Conservation (phyloP, 495 filamentous ascomycete species). For the Penicillium parvum region DNA sequence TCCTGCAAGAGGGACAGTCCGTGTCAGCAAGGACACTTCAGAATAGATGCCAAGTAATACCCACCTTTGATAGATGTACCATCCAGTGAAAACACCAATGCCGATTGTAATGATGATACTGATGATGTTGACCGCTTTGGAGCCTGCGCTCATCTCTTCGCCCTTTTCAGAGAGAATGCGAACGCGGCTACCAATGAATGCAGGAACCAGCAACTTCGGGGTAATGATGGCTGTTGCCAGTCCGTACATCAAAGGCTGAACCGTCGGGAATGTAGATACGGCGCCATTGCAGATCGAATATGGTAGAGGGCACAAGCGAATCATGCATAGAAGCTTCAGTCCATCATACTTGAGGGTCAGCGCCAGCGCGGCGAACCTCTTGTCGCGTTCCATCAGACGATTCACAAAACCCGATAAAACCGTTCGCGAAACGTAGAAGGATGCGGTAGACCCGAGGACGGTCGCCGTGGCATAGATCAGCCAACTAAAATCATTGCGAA, state of each 20-base stretch:
- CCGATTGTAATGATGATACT: constrained; percentile 68
- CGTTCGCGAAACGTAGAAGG: constrained; percentile 75
- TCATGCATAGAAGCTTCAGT: constrained; percentile 84
- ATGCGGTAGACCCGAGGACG: constrained; percentile 66
- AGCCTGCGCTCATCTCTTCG: constrained; percentile 50
- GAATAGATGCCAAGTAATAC: neutral
- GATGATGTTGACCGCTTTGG: constrained; percentile 69
- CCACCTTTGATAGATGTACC: constrained; percentile 75
- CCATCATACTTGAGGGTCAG: constrained; percentile 76
- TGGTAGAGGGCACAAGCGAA: constrained; percentile 88
- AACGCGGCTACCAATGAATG: constrained; percentile 82
- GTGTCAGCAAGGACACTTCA: constrained; percentile 1
- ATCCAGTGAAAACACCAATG: constrained; percentile 71
- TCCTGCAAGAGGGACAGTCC: constrained; percentile 38
- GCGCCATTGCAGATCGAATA: constrained; percentile 94
- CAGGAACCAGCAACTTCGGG: constrained; percentile 85
- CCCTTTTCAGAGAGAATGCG: constrained; percentile 62
- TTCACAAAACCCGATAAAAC: constrained; percentile 74
- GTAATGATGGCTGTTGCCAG: constrained; percentile 71
- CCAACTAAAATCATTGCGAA: constrained; percentile 51
- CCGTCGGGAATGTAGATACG: constrained; percentile 86
- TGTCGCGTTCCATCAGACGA: constrained; percentile 73
- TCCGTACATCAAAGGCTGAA: constrained; percentile 69
- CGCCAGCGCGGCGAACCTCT: constrained; percentile 66
- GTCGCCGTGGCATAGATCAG: constrained; percentile 76